These are phyloP conservation scores for Lentinula edodes DNA, from an alignment of 768 basidiomycete species.

Conservation along the genomic window DNA sequence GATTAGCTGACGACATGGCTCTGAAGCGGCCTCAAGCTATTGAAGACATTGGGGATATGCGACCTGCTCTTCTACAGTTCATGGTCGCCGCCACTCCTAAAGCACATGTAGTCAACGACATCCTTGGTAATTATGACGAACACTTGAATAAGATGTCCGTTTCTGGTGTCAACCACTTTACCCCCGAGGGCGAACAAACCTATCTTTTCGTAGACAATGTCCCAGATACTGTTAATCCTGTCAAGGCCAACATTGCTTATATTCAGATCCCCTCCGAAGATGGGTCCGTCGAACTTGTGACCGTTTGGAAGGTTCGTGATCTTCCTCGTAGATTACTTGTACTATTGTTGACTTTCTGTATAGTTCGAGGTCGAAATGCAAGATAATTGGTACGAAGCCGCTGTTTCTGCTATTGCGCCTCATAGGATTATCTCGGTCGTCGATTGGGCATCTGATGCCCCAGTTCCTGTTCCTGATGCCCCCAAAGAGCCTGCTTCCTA, in stretches of 20 bases:
- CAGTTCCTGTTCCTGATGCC: slow-evolving; percentile 28
- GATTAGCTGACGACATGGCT: slow-evolving; percentile 32
- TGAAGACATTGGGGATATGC: slow-evolving; percentile 32
- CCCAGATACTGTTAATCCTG: slow-evolving; percentile 74
- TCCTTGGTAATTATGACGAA: slow-evolving; percentile 43
- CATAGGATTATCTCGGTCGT: slow-evolving; percentile 84
- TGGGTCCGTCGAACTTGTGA: slow-evolving; percentile 53
- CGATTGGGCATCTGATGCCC: slow-evolving; percentile 89
- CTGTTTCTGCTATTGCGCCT: slow-evolving; percentile 68
- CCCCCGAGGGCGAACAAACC: slow-evolving; percentile 32
- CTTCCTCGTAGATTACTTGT: slow-evolving; percentile 8
- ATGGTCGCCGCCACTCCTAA: slow-evolving; percentile 70
- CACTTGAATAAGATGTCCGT: slow-evolving; percentile 47
- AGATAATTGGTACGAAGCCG: slow-evolving; percentile 94
- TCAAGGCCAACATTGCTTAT: slow-evolving; percentile 76
- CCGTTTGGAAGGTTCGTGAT: slow-evolving; percentile 74
- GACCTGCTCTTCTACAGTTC: slow-evolving; percentile 68
- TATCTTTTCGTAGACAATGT: slow-evolving; percentile 51
- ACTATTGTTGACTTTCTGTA: neutral
- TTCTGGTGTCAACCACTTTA: slow-evolving; percentile 35
- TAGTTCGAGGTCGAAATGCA: slow-evolving; percentile 90
- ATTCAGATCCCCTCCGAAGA: slow-evolving; percentile 70
- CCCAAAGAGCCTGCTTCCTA: slow-evolving; percentile 42
- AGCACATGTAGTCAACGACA: slow-evolving; percentile 38
- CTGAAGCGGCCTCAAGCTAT: slow-evolving; percentile 11